phyloP scores from a whole-genome alignment of 371 early-diverging fungal species.

The Smittium culicis region DNA sequence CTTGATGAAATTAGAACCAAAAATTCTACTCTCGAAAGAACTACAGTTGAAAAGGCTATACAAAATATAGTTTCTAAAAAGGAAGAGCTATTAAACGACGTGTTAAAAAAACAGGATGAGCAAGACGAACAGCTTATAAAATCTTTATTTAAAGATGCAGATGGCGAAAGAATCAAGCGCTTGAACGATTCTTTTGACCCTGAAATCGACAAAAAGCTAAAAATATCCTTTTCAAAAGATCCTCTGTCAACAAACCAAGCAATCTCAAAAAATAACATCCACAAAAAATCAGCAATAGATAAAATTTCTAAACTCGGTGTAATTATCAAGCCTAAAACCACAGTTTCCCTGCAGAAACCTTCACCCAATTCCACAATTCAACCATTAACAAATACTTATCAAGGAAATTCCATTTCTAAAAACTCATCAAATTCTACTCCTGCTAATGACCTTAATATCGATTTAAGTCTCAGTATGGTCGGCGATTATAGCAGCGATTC shows the following conservation, averaged over 20 bases:
- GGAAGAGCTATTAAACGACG: not conserved
- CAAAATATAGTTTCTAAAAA: not conserved
- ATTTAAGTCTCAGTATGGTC: no score
- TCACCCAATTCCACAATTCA: no score
- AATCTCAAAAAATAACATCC: not conserved
- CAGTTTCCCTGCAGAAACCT: no score
- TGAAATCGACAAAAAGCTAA: slow-evolving; percentile 16
- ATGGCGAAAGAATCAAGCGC: slow-evolving; percentile 57
- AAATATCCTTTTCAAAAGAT: not conserved
- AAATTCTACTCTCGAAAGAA: slow-evolving; percentile 70
- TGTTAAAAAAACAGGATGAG: slow-evolving; percentile 37
- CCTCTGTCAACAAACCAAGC: not conserved
- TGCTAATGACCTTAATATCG: no score
- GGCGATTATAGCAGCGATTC: no score
- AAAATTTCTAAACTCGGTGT: no score
- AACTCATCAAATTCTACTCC: no score
- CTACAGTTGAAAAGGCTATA: slow-evolving; percentile 38
- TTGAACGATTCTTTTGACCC: slow-evolving; percentile 29
- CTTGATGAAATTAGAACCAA: slow-evolving; percentile 82
- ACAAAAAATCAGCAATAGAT: no score
- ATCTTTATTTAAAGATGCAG: slow-evolving; percentile 47
- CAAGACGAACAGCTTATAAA: slow-evolving; percentile 50
- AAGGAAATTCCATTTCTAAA: no score
- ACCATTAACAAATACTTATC: no score
- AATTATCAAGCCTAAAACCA: no score